Conservation (phyloP, 2,329 filamentous ascomycete genomes). For the Didymellaceae sp. region DNA sequence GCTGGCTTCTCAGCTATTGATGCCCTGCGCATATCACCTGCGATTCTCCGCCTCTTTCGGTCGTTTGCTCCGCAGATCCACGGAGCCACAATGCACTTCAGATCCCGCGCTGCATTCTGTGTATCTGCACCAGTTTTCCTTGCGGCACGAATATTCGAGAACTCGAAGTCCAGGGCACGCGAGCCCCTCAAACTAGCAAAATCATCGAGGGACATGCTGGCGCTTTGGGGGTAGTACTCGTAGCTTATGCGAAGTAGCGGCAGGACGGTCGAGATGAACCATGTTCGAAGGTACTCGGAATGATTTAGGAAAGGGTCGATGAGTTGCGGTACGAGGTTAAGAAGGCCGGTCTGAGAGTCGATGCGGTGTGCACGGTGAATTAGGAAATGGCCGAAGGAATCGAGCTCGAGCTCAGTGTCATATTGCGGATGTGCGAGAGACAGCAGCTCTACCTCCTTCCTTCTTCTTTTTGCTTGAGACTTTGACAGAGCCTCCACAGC, state of each 20-base stretch:
- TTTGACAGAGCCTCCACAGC: slow-evolving; percentile 65
- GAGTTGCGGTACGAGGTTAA: slow-evolving; percentile 71
- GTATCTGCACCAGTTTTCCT: slow-evolving; percentile 15
- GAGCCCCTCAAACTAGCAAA: slow-evolving; percentile 69
- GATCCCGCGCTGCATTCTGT: slow-evolving; percentile 64
- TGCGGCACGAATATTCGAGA: slow-evolving; percentile 48
- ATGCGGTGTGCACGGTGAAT: slow-evolving; percentile 72
- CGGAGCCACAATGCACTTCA: slow-evolving; percentile 72
- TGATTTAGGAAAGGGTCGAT: slow-evolving; percentile 71
- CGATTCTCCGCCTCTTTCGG: slow-evolving; percentile 60
- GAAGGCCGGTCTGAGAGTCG: slow-evolving; percentile 73
- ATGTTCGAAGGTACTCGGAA: slow-evolving; percentile 66
- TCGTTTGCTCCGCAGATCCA: slow-evolving; percentile 73
- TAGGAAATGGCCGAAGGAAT: slow-evolving; percentile 68
- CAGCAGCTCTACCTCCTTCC: slow-evolving; percentile 67
- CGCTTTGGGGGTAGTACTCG: slow-evolving; percentile 68
- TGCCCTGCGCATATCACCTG: slow-evolving; percentile 33
- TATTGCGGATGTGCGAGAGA: slow-evolving; percentile 61
- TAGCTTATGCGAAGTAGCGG: slow-evolving; percentile 72
- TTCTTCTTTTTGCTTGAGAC: slow-evolving; percentile 68
- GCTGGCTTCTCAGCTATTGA: slow-evolving; percentile 46
- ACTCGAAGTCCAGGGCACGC: slow-evolving; percentile 65
- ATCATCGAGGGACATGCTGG: slow-evolving; percentile 63
- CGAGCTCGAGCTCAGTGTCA: slow-evolving; percentile 57
- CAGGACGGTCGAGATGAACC: slow-evolving; percentile 72